These are phyloP conservation scores for Arachis monticola DNA, from an alignment of 331 rosid species.

Conservation along the genomic window DNA sequence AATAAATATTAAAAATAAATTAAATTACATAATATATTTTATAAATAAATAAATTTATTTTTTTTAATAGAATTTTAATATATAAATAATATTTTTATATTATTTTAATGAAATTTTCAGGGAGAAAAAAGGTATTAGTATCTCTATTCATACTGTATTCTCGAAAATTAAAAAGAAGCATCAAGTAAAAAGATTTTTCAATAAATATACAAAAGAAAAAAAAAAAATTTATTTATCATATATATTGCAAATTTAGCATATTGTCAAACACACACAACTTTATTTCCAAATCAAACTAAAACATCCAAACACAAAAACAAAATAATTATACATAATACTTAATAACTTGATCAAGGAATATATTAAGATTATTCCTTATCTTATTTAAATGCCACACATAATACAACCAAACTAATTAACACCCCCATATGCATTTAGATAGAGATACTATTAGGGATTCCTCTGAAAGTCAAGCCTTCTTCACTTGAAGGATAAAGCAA, in stretches of 20 bases:
- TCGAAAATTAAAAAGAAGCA: not conserved
- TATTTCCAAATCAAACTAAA: not conserved
- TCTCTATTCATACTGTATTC: too few relatives aligned
- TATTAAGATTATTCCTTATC: not conserved
- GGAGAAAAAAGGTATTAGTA: too few relatives aligned
- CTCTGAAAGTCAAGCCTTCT: slow-evolving; percentile 16
- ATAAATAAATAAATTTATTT: too few relatives aligned
- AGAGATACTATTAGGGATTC: slow-evolving; percentile 32
- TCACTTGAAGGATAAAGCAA: slow-evolving; percentile 29
- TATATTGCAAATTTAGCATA: not conserved
- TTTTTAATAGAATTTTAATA: too few relatives aligned
- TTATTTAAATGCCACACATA: not conserved
- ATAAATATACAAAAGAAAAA: too few relatives aligned
- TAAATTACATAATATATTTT: too few relatives aligned
- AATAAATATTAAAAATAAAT: too few relatives aligned
- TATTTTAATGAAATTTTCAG: too few relatives aligned
- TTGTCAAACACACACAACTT: not conserved
- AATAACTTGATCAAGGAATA: not conserved
- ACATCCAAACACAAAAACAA: not conserved
- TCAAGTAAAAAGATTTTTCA: not conserved
- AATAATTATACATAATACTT: not conserved
- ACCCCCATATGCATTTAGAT: not conserved
- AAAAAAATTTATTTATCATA: not conserved
- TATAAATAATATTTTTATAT: too few relatives aligned
- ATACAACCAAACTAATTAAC: not conserved